Conservation (phyloP, 306 rosid genomes). For the Parietaria judaica region DNA sequence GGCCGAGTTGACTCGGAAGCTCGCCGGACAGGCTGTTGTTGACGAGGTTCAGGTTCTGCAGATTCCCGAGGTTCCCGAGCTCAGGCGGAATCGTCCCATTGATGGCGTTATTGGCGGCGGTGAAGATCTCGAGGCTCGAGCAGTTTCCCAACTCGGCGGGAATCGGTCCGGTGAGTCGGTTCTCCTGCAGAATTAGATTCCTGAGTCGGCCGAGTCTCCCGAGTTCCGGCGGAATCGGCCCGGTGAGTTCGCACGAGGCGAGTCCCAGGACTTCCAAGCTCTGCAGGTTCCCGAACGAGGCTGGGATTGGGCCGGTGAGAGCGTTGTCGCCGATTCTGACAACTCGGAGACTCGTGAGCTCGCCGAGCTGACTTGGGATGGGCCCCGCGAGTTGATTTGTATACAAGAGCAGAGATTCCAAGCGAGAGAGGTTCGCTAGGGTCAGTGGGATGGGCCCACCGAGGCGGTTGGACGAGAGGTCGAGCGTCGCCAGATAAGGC, state of each 20-base stretch:
- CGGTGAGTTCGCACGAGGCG: conserved; percentile 65
- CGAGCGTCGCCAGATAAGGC: conserved; percentile 56
- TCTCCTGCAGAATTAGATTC: conserved; percentile 54
- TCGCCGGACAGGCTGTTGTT: conserved; percentile 58
- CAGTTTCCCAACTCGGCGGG: conserved; percentile 78
- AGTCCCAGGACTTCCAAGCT: conserved; percentile 52
- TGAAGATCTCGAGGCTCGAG: conserved; percentile 55
- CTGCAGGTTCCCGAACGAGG: conserved; percentile 49
- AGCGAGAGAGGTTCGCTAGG: conserved; percentile 49
- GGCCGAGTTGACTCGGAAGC: conserved; percentile 69
- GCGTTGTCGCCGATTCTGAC: conserved; percentile 73
- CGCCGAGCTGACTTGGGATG: conserved; percentile 56
- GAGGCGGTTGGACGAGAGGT: conserved; percentile 72
- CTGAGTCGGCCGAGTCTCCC: conserved; percentile 46
- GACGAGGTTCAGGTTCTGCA: conserved; percentile 52
- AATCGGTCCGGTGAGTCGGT: conserved; percentile 59
- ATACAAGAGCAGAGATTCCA: conserved; percentile 67
- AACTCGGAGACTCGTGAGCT: conserved; percentile 57
- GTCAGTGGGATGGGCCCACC: conserved; percentile 71
- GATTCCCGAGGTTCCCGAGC: conserved; percentile 48
- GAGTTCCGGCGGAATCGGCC: conserved; percentile 60
- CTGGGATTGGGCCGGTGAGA: conserved; percentile 65
- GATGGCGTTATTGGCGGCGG: conserved; percentile 56
- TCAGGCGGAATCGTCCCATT: conserved; percentile 63
- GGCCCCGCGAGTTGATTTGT: conserved; percentile 67